phyloP scores from a whole-genome alignment of 2,329 filamentous ascomycete species.

The Fonsecaea nubica region DNA sequence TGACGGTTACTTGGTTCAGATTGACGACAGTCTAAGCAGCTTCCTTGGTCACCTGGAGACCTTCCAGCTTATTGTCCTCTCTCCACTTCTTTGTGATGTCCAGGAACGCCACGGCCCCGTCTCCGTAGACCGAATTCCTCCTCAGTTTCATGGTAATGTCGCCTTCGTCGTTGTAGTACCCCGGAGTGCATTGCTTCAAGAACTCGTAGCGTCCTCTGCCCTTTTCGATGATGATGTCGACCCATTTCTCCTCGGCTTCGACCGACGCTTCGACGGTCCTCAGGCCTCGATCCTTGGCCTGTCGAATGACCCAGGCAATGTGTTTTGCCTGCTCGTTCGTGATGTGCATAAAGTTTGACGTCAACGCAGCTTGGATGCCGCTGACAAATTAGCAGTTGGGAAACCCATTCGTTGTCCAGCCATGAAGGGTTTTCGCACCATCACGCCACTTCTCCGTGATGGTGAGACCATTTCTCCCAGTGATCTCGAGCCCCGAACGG shows the following conservation, averaged over 20 bases:
- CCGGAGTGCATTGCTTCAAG: slow-evolving; percentile 31
- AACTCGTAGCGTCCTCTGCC: slow-evolving; percentile 16
- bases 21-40: no score
- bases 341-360: slow-evolving; percentile 33
- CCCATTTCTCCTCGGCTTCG: slow-evolving; percentile 32
- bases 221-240: slow-evolving; percentile 26
- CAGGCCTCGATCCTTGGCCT: slow-evolving; percentile 23
- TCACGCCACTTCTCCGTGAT: slow-evolving; percentile 41
- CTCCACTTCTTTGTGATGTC: slow-evolving; percentile 32
- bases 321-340: slow-evolving; percentile 33
- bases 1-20: no score
- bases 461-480: slow-evolving; percentile 39
- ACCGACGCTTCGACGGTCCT: slow-evolving; percentile 28
- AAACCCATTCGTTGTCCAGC: slow-evolving; percentile 29
- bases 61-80: slow-evolving; percentile 28
- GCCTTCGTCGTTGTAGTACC: slow-evolving; percentile 36
- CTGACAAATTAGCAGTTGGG: slow-evolving; percentile 34
- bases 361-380: slow-evolving; percentile 31
- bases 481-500: slow-evolving; percentile 40
- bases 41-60: slow-evolving; percentile 17
- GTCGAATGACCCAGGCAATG: slow-evolving; percentile 32
- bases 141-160: not conserved
- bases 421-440: slow-evolving; percentile 29
- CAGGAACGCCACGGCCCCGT: slow-evolving; percentile 25
- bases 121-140: slow-evolving; percentile 30